phyloP scores from a whole-genome alignment of 2,329 filamentous ascomycete genomes.

The Esteya vermicola region DNA sequence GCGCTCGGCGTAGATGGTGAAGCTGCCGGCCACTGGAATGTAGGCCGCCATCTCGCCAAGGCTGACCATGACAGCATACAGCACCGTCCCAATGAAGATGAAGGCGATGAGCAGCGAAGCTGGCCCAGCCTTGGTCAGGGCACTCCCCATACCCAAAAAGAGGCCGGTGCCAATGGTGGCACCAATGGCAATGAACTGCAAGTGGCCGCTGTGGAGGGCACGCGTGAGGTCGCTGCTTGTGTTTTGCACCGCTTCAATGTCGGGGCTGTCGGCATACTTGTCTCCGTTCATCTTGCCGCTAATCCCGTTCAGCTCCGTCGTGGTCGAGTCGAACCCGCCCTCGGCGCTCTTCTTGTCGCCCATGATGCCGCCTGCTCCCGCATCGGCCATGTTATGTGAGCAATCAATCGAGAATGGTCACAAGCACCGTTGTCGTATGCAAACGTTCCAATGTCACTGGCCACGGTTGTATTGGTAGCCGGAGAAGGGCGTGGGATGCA shows the following conservation, averaged over 20 bases:
- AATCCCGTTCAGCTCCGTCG: neutral
- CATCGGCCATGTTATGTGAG: neutral
- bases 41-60: conserved; percentile 63
- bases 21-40: conserved; percentile 62
- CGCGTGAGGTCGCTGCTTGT: conserved; percentile 15
- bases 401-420: neutral
- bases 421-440: neutral
- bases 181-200: conserved; percentile 22
- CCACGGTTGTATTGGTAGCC: neutral
- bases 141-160: conserved; percentile 54
- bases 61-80: conserved; percentile 61
- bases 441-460: neutral
- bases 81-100: conserved; percentile 53
- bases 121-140: conserved; percentile 47
- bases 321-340: neutral
- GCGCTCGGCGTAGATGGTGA: conserved; percentile 61
- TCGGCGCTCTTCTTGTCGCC: neutral
- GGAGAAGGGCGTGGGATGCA: neutral
- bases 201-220: conserved; percentile 17
- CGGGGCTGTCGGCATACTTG: neutral
- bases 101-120: conserved; percentile 54
- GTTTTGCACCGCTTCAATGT: neutral
- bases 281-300: neutral
- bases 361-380: neutral
- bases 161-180: conserved; percentile 60